Evolutionary conservation across 768 basidiomycete species (phyloP).

Genomic region (Mycena haematopus): DNA sequence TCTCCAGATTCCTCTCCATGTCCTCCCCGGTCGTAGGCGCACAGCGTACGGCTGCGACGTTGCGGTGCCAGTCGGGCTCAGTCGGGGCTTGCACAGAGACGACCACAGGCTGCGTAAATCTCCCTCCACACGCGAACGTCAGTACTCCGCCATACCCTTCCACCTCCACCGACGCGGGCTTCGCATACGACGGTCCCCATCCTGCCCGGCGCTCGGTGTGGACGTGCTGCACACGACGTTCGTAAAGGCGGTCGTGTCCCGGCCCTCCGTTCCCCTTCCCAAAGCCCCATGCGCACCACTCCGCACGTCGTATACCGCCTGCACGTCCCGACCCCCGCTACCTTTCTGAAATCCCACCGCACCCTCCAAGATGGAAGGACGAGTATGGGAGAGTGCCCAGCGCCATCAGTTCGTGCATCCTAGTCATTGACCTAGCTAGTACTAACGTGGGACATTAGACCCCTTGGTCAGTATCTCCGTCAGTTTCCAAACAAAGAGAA

Average conservation of each 20-base stretch:
- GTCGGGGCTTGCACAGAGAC: neutral
- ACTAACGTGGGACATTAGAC: neutral
- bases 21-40: slow-evolving; percentile 46
- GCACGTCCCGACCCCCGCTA: too few species aligned
- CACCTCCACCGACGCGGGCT: too few species aligned
- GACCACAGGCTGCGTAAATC: neutral
- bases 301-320: too few species aligned
- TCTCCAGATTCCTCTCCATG: slow-evolving; percentile 80
- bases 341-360: too few species aligned
- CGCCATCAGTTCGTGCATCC: too few species aligned
- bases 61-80: slow-evolving; percentile 17
- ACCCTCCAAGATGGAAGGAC: too few species aligned
- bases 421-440: slow-evolving; percentile 2
- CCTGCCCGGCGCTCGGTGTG: slow-evolving; percentile 62
- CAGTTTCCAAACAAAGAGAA: neutral
- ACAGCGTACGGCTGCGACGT: slow-evolving; percentile 22
- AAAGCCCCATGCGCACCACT: too few species aligned
- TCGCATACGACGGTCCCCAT: slow-evolving; percentile 57
- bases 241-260: slow-evolving; percentile 78
- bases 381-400: too few species aligned
- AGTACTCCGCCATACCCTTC: neutral
- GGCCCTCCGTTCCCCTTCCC: too few species aligned
- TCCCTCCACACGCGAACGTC: slow-evolving; percentile 39
- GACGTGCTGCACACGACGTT: slow-evolving; percentile 89
- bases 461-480: neutral